Conservation (phyloP, 257 asterid genomes). For the Solanum bulbocastanum region DNA sequence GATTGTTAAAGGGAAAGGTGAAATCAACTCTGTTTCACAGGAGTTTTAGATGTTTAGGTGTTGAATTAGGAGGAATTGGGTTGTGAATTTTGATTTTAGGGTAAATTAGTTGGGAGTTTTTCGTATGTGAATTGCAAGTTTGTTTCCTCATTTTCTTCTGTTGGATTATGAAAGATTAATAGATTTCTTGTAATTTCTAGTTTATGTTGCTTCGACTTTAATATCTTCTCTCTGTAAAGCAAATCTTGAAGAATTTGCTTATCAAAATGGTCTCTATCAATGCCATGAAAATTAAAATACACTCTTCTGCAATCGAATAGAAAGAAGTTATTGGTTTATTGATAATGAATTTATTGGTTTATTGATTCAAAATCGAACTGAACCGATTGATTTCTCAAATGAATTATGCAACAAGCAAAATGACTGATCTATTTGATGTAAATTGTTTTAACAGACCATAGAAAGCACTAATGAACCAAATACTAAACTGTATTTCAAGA, state of each 20-base stretch:
- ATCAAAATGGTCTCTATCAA: no score
- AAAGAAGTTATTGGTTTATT: no score
- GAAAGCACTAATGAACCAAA: no score
- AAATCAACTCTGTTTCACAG: slow-evolving; percentile 49
- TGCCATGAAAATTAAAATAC: no score
- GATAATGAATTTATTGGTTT: no score
- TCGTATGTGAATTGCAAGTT: background rate
- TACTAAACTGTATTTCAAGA: no score
- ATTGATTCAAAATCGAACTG: no score
- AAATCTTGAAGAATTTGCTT: no score
- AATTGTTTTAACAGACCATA: no score
- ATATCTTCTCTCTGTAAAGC: background rate
- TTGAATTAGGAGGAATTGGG: background rate
- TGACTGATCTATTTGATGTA: background rate
- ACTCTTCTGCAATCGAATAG: no score
- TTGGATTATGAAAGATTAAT: background rate
- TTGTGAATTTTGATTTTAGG: background rate
- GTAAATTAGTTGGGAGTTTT: background rate
- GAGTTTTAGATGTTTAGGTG: slow-evolving; percentile 29
- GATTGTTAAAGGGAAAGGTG: slow-evolving; percentile 14
- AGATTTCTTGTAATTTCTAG: background rate
- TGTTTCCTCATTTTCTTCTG: background rate
- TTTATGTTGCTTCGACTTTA: background rate
- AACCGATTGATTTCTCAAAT: no score
- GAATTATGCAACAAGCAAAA: background rate